These are phyloP conservation scores for Cydonia oblonga DNA, from an alignment of 331 rosid genomes.

Conservation along the genomic window DNA sequence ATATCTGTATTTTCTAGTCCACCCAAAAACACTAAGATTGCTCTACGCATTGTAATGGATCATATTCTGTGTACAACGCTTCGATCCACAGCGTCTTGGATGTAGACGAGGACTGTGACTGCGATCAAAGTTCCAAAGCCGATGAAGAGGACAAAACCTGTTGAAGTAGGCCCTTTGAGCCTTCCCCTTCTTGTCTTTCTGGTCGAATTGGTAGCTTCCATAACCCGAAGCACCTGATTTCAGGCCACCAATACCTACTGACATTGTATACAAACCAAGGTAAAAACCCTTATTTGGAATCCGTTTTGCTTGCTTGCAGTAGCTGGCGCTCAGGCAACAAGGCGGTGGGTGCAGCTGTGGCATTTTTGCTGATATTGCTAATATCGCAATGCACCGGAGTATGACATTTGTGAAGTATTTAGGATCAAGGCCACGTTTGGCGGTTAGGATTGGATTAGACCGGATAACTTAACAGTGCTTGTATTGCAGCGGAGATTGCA, in stretches of 20 bases:
- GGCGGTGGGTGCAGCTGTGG: slow-evolving; percentile 64
- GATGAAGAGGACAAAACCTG: slow-evolving; percentile 59
- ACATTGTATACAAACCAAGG: slow-evolving; percentile 51
- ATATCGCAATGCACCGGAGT: slow-evolving; percentile 51
- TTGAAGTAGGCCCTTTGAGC: slow-evolving; percentile 63
- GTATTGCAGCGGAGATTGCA: slow-evolving; percentile 56
- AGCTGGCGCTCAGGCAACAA: slow-evolving; percentile 24
- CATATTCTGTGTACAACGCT: slow-evolving; percentile 76
- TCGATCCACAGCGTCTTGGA: slow-evolving; percentile 71
- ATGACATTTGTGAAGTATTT: background rate
- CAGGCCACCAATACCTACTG: slow-evolving; percentile 73
- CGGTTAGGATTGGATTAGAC: no score
- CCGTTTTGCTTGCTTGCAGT: slow-evolving; percentile 52
- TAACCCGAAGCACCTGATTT: slow-evolving; percentile 84
- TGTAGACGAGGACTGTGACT: slow-evolving; percentile 68
- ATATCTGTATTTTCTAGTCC: slow-evolving; percentile 53
- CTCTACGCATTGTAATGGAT: slow-evolving; percentile 45
- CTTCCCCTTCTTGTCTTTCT: slow-evolving; percentile 71
- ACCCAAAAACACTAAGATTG: slow-evolving; percentile 38
- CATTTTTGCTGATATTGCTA: slow-evolving; percentile 58
- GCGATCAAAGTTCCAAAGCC: slow-evolving; percentile 71
- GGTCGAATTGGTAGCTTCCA: slow-evolving; percentile 84
- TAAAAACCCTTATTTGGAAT: slow-evolving; percentile 69
- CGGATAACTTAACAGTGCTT: slow-evolving; percentile 36
- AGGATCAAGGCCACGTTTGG: no score